Conservation (phyloP, 164 flowering plant species). For the Vitis riparia region DNA sequence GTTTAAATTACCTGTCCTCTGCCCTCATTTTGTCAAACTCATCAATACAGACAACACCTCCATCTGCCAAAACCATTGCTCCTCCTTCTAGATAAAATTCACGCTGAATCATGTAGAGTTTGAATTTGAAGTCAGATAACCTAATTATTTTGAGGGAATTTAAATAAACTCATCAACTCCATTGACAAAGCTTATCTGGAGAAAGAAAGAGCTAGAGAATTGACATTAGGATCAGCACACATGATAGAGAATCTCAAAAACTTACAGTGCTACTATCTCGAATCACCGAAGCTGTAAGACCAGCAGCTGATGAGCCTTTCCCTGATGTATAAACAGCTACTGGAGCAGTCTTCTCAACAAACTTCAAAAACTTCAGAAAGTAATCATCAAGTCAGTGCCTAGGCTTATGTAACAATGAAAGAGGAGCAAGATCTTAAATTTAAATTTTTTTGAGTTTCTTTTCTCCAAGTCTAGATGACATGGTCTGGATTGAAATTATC, state of each 20-base stretch:
- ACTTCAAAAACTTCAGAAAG: slow-evolving; percentile 84
- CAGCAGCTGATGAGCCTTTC: slow-evolving; percentile 99
- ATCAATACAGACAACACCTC: slow-evolving; percentile 99
- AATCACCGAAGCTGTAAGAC: slow-evolving; percentile 98
- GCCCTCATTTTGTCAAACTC: slow-evolving; percentile 99
- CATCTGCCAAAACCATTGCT: slow-evolving; percentile 99
- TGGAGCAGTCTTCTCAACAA: slow-evolving; percentile 99
- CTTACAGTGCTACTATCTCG: slow-evolving; percentile 89
- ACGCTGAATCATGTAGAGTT: slow-evolving; percentile 49
- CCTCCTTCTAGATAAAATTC: slow-evolving; percentile 99
- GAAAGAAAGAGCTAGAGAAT: background rate
- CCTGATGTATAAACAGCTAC: slow-evolving; percentile 98
- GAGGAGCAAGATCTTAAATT: no score
- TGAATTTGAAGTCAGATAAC: slow-evolving; percentile 3
- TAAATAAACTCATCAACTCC: background rate
- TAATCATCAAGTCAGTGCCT: slow-evolving; percentile 7
- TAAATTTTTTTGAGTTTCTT: no score
- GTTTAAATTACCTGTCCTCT: slow-evolving; percentile 75
- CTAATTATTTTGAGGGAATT: background rate
- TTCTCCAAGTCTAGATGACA: background rate
- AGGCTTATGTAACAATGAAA: background rate
- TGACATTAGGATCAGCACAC: background rate
- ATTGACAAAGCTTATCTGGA: background rate
- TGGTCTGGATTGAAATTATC: background rate
- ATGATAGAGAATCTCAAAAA: slow-evolving; percentile 15